These are phyloP conservation scores for Mycena filopes DNA, from an alignment of 768 basidiomycete genomes.

Conservation along the genomic window DNA sequence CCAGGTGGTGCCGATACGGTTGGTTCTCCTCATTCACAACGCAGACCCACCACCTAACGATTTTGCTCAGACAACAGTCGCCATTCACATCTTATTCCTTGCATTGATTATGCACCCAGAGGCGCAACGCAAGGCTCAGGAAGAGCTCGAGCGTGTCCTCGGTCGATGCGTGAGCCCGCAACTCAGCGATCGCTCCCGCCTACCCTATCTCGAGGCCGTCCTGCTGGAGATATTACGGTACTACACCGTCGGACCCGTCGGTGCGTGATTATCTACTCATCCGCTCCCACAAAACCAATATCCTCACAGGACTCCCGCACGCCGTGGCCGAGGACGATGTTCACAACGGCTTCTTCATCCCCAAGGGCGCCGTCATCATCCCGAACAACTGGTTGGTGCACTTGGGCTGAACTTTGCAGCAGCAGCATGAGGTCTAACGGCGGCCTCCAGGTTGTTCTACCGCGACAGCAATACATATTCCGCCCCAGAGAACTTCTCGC, in stretches of 20 bases:
- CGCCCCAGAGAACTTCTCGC: constrained; percentile 34
- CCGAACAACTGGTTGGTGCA: constrained; percentile 29
- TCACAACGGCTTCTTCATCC: constrained; percentile 34
- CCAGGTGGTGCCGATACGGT: too few species aligned
- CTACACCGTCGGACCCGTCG: constrained; percentile 21
- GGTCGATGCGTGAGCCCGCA: constrained; percentile 36
- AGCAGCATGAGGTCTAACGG: too few species aligned
- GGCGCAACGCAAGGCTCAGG: too few species aligned
- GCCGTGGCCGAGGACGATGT: constrained; percentile 27
- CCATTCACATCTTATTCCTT: too few species aligned
- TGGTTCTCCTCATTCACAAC: too few species aligned
- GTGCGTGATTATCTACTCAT: constrained; percentile 8
- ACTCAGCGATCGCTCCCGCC: constrained; percentile 30
- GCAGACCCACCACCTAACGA: too few species aligned
- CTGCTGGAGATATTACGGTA: constrained; percentile 20
- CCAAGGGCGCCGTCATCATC: constrained; percentile 32
- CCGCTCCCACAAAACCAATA: too few species aligned
- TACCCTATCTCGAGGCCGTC: constrained; percentile 35
- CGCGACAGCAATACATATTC: constrained; percentile 34
- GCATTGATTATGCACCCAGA: too few species aligned
- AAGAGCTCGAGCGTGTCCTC: constrained; percentile 38
- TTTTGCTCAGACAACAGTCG: too few species aligned
- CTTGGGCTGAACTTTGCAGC: not conserved
- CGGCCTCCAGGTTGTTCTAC: constrained; percentile 29
- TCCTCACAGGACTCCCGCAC: constrained; percentile 28